Base-by-base conservation (phyloP, 2,329 filamentous ascomycete genomes). In the Ophiostoma sp. region DNA sequence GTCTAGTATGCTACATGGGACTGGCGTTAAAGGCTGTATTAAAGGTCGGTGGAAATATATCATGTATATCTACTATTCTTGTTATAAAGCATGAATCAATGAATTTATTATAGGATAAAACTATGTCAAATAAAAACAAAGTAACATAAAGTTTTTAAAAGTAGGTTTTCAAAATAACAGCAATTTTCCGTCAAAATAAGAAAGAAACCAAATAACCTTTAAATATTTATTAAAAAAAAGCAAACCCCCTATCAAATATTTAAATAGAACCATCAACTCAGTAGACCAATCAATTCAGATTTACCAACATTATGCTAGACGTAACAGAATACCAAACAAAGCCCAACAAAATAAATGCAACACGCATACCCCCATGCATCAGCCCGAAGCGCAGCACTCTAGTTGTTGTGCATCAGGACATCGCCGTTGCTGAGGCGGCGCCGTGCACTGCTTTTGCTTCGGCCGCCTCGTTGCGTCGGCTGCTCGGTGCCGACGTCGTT, bases 361-460 rank as follows among this genome's bases (percentile, higher is more conserved):
- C n/a, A 60, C 7, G 8, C 2, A 17, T 6, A 11, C 15, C n/a
- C 48, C 17, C 15, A 54, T 20, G 39, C 39, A 54, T 3, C 27
- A 31, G 27, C 27, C 27, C 27, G 27, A 57, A 6, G 7, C 20
- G 8, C 23, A 4, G 11, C 11, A 27, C 1, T 31, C 69, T 69
- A 73, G 41, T 60, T 48, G 48, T 73, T 69, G 27, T 33, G 10
- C 72, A 73, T 73, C 36, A 68, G 62, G 15, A 72, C 69, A 41
- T 73, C 71, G 20, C 62, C 67, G 33, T 62, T 65, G 33, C 60
- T 65, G 6, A 36, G 6, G 17, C 64, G 27, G 17, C 33, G 15
- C 33, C 60, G 31, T n/a, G 33, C 60, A 35, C 27, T 62, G 57
- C 39, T 15, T 41, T 41, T 41, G 39, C 57, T 35, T 62, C 57